Evolutionary conservation across 257 asterid species (phyloP).

Genomic region (Leptodermis oblonga): DNA sequence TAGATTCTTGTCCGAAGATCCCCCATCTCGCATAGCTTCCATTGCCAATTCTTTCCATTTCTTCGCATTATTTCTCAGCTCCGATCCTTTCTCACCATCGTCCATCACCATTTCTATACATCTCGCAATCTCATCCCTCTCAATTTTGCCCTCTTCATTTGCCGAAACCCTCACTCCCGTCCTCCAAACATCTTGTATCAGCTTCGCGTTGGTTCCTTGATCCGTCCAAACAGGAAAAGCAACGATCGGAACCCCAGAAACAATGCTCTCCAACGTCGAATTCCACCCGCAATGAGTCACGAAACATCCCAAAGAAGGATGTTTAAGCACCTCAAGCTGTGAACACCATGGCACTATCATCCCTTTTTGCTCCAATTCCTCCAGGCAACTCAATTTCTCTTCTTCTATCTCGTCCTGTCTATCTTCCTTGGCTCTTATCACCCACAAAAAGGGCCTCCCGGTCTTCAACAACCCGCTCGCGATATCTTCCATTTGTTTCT

Average conservation of each 20-base stretch:
- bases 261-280: conserved; percentile 25
- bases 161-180: conserved; percentile 19
- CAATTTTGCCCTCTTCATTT: conserved; percentile 21
- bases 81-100: conserved; percentile 8
- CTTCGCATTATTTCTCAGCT: conserved; percentile 19
- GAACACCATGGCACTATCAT: conserved; percentile 40
- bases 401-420: conserved; percentile 3
- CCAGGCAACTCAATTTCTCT: conserved; percentile 19
- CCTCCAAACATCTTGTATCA: conserved; percentile 29
- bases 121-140: conserved; percentile 21
- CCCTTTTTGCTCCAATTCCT: conserved; percentile 23
- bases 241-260: conserved; percentile 23
- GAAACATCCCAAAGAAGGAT: conserved; percentile 34
- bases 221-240: conserved; percentile 34
- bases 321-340: conserved; percentile 27
- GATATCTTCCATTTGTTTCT: conserved; percentile 24
- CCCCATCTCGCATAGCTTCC: conserved; percentile 23
- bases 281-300: conserved; percentile 38
- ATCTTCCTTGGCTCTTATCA: conserved; percentile 18
- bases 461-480: conserved; percentile 22
- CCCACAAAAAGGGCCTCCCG: conserved; percentile 33
- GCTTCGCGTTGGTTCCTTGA: conserved; percentile 32
- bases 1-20: conserved; percentile 18
- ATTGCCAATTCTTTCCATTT: conserved; percentile 26
- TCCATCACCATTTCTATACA: conserved; percentile 27